Evolutionary conservation across 2,329 filamentous ascomycete species (phyloP), one percentile per base, ranked within the genome.

Genomic region (Graphium sp.): DNA sequence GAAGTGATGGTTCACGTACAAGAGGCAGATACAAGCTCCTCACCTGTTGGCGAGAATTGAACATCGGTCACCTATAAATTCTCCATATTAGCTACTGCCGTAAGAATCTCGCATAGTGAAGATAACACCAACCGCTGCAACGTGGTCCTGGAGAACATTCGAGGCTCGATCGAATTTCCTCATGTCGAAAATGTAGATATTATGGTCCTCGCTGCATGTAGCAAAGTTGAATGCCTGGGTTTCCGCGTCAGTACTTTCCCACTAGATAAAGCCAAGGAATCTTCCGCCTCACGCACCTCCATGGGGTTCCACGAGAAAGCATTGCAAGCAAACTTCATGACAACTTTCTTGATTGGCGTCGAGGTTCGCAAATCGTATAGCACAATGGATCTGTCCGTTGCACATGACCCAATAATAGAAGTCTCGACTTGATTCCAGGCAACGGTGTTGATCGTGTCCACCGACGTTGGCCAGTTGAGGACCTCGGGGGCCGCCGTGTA

Each of bases 151-250:
- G 30, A 92, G 63, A 7, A 94, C 74, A 46, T 95, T 94, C 35
- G 92, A 58, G 1, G 87, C 82, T 36, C 83, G 74, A 40, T 81
- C 74, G 49, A 93, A 77, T 47, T 83, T 87, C 41, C 89, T 71
- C 70, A 91, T 91, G 51, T 98, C 89, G 45, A 98, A 98, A 35
- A 94, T 67, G 37, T 60, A 60, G 38, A 79, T 66, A 50, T 92
- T 91, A 56, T 94, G 87, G 45, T 95, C 89, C 58, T 98, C 89
- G 41, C 80, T 91, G 9, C 82, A 89, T 18, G 85, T 74, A 11
- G 84, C 87, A 45, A 95, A 76, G 55, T 95, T 93, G 62, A 92
- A 92, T 6, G 84, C 80, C n/a, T n/a, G n/a, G n/a, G n/a, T n/a
- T n/a, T n/a, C n/a, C n/a, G n/a, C n/a, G n/a, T n/a, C n/a, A n/a